Percentiles rank a stretch among this genome's conserved stretches.
Conservation (phyloP, 331 rosid species). For the Quercus tomentella region DNA sequence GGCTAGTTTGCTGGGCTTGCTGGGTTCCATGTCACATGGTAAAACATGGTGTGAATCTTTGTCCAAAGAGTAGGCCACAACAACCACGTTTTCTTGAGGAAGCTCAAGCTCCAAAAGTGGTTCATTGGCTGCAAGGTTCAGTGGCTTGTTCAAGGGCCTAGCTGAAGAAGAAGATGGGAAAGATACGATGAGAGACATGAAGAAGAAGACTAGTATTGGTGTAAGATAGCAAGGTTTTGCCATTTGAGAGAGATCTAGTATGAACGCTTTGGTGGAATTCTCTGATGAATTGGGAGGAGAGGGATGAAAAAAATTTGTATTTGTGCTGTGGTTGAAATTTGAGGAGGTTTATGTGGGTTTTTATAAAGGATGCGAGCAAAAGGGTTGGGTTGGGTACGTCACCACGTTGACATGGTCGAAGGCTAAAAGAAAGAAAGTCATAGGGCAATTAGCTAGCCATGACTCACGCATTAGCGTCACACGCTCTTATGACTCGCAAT, state of each 20-base stretch:
- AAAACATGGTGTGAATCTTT: slow-evolving; percentile 1
- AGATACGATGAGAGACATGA: slow-evolving; percentile 11
- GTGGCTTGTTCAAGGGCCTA: slow-evolving; percentile 28
- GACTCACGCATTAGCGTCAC: too few relatives aligned
- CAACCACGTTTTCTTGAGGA: slow-evolving; percentile 10
- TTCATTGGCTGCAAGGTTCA: not conserved
- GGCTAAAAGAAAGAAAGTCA: too few relatives aligned
- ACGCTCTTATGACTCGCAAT: too few relatives aligned
- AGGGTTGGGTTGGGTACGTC: too few relatives aligned
- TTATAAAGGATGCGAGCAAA: too few relatives aligned
- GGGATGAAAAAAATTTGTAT: too few relatives aligned
- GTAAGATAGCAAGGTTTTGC: slow-evolving; percentile 1
- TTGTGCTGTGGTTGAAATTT: too few relatives aligned
- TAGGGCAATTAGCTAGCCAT: too few relatives aligned
- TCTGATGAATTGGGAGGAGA: not conserved
- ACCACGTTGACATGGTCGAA: too few relatives aligned
- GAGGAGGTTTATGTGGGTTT: too few relatives aligned
- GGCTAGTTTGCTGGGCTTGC: not conserved
- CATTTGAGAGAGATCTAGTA: slow-evolving; percentile 18
- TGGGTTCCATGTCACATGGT: slow-evolving; percentile 8
- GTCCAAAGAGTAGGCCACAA: not conserved
- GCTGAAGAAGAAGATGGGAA: slow-evolving; percentile 27
- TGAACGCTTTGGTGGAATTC: not conserved
- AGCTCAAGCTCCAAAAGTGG: slow-evolving; percentile 26
- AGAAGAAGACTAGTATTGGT: not conserved